Evolutionary conservation across 768 basidiomycete species (phyloP).

Genomic region (Lactarius tabidus): DNA sequence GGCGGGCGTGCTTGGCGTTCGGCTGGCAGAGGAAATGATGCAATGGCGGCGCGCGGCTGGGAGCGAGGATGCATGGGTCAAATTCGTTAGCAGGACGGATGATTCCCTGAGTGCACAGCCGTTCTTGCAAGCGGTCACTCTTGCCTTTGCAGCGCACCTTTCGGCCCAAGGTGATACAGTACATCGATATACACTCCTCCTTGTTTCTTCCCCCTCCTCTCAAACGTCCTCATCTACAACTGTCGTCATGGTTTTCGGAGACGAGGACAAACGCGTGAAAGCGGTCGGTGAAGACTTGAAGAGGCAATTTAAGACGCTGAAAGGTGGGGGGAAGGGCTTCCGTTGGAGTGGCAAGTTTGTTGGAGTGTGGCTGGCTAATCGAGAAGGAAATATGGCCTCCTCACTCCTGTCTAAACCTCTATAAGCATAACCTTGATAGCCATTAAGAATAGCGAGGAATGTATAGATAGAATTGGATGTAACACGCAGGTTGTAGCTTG

Average conservation of each 20-base stretch:
- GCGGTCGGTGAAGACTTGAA: conserved; percentile 54
- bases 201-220: conserved; percentile 60
- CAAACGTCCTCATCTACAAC: conserved; percentile 48
- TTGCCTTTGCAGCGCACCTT: conserved; percentile 38
- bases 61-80: conserved; percentile 37
- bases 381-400: conserved; percentile 39
- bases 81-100: conserved; percentile 56
- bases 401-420: conserved; percentile 4
- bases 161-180: conserved; percentile 27
- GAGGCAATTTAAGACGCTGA: conserved; percentile 49
- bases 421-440: background rate
- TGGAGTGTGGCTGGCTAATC: conserved; percentile 56
- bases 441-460: background rate
- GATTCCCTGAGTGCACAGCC: conserved; percentile 55
- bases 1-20: conserved; percentile 45
- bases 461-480: conserved; percentile 9
- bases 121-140: conserved; percentile 56
- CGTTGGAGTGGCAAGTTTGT: conserved; percentile 73
- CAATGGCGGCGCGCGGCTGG: conserved; percentile 27
- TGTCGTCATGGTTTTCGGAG: conserved; percentile 57
- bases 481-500: background rate
- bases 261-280: conserved; percentile 57
- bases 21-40: conserved; percentile 38
- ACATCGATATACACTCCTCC: conserved; percentile 41
- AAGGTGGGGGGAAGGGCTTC: conserved; percentile 73